Conservation (phyloP, 140 eudicot genomes). For the Anethum foeniculum region DNA sequence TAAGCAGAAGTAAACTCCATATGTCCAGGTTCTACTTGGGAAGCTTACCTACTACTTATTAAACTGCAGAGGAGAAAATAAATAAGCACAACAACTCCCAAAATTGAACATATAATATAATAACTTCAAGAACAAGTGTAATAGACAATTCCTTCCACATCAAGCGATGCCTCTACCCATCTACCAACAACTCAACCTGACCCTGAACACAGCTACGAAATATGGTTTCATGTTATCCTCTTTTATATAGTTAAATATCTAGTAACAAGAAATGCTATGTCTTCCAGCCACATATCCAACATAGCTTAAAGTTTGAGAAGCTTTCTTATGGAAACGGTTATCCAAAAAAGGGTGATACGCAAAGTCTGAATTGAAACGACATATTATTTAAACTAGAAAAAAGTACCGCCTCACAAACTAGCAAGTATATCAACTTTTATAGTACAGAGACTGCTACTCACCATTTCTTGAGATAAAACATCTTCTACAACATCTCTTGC, state of each 20-base stretch:
- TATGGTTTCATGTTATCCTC: not conserved
- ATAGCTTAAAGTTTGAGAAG: not conserved
- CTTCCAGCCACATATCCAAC: not conserved
- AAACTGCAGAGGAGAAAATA: not conserved
- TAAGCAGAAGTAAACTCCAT: not conserved
- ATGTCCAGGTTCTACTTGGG: not conserved
- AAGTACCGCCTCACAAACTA: not conserved
- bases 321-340: not conserved
- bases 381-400: not conserved
- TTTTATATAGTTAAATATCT: not conserved
- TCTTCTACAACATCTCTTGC: not conserved
- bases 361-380: not conserved
- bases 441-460: not conserved
- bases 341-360: not conserved
- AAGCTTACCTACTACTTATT: not conserved
- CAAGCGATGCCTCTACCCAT: not conserved
- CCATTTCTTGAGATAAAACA: not conserved
- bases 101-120: not conserved
- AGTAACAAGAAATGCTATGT: not conserved
- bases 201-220: not conserved
- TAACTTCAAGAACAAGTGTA: not conserved
- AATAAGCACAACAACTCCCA: not conserved
- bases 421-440: not conserved
- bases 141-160: not conserved
- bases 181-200: not conserved